Evolutionary conservation across 345 rosid species (phyloP), one percentile per base, ranked within the genome.

Genomic region (Passiflora organensis): DNA sequence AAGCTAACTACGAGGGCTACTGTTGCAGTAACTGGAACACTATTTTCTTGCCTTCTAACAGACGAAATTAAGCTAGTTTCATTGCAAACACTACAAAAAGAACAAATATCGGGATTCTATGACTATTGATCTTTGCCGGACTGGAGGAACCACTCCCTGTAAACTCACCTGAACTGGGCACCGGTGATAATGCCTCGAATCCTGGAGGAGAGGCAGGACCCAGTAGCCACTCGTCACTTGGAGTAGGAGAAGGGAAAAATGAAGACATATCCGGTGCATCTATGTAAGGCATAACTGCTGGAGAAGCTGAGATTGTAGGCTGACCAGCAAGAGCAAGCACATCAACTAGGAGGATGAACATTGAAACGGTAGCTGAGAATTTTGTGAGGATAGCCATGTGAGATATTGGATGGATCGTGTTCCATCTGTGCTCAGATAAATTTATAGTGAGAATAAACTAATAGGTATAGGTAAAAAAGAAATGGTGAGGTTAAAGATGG

Each of bases 201-300:
- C 19, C 55, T 41, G 85, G 83, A 65, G 85, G 61, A 23, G 59
- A 62, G 2, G 82, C 75, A 10, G 77, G 46, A 32, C 42, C 42
- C 3, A 20, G 6, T 14, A 72, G 66, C 75, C 67, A 58, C 24
- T 65, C 42, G 19, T 65, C 51, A 18, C 50, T 48, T 13, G 82
- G 77, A 28, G 34, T 48, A 10, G 43, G 43, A 44, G 89, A 52
- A 59, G 94, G 89, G 70, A 86, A 86, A 51, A 86, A 86, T 0
- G 87, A 72, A 14, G 87, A 82, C 82, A 77, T 79, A 49, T 76
- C 67, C 0, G 85, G 82, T 50, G 83, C 69, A 68, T 48, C 74
- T 41, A 55, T 67, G 22, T 77, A 66, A 5, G 94, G 86, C 34
- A 73, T 56, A 60, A 75, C 79, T 49, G 80, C 75, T 0, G 94